phyloP scores from a whole-genome alignment of 345 rosid genomes.

The Schrenkiella parvula region DNA sequence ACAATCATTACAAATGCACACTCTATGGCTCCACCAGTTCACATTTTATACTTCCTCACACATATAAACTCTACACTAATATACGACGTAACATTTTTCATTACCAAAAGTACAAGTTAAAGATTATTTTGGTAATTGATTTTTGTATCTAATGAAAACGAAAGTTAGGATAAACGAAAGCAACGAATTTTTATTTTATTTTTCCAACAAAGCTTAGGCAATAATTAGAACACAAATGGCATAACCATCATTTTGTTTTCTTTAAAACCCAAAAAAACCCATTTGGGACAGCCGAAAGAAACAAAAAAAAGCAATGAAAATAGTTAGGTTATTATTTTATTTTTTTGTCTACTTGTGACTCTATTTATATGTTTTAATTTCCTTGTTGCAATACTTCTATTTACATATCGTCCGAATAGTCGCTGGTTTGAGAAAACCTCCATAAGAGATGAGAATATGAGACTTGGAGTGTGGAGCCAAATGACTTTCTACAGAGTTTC shows the following conservation, averaged over 20 bases:
- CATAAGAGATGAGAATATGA: too few species aligned
- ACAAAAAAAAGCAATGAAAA: neutral
- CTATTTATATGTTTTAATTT: neutral
- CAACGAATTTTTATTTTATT: neutral
- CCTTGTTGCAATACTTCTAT: neutral
- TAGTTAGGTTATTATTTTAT: too few species aligned
- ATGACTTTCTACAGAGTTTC: neutral
- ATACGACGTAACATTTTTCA: neutral
- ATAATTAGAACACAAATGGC: slow-evolving; percentile 15
- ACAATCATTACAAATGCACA: slow-evolving; percentile 24
- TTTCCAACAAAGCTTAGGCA: neutral
- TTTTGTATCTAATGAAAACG: neutral
- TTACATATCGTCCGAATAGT: neutral
- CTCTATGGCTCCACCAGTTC: slow-evolving; percentile 29
- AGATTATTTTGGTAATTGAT: neutral
- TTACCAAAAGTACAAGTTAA: neutral
- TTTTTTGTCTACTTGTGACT: neutral
- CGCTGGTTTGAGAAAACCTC: neutral
- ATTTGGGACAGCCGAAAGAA: neutral
- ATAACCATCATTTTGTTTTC: slow-evolving; percentile 21
- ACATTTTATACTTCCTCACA: neutral
- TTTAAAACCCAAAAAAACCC: neutral
- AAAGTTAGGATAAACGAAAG: neutral
- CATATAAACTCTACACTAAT: neutral
- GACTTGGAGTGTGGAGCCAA: neutral